Evolutionary conservation across 2,329 filamentous ascomycete genomes (phyloP).

Genomic region (Colletotrichum euphorbiae): DNA sequence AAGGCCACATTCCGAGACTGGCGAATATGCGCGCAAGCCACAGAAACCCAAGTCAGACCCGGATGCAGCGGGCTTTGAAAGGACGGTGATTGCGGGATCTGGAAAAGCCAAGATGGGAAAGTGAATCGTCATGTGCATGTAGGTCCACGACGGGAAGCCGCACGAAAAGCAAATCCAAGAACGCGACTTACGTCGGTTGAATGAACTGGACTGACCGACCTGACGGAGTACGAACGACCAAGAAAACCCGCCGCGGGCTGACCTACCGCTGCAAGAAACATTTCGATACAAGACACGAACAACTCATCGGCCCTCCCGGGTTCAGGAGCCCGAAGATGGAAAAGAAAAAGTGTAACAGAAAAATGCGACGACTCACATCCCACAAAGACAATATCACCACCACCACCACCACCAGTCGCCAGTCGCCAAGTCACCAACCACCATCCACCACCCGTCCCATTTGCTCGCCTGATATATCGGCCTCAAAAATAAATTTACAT

Average conservation of each 20-base stretch:
- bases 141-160: not conserved
- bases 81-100: not conserved
- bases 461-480: not conserved
- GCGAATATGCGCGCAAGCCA: too few relatives aligned
- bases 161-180: not conserved
- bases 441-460: not conserved
- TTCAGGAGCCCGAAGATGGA: not conserved
- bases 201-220: too few relatives aligned
- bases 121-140: not conserved
- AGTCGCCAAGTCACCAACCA: not conserved
- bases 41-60: not conserved
- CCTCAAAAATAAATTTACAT: not conserved
- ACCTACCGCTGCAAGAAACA: too few relatives aligned
- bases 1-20: too few relatives aligned
- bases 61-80: not conserved
- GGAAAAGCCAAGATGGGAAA: conserved; percentile 3
- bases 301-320: not conserved
- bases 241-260: too few relatives aligned
- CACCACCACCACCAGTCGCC: not conserved
- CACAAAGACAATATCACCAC: conserved; percentile 12
- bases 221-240: too few relatives aligned
- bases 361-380: conserved; percentile 32
- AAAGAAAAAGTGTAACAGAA: not conserved
- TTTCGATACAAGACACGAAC: not conserved
- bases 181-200: too few relatives aligned